Evolutionary conservation across 257 asterid species (phyloP), one percentile per base, ranked within the genome.

Genomic region (Penstemon barbatus): DNA sequence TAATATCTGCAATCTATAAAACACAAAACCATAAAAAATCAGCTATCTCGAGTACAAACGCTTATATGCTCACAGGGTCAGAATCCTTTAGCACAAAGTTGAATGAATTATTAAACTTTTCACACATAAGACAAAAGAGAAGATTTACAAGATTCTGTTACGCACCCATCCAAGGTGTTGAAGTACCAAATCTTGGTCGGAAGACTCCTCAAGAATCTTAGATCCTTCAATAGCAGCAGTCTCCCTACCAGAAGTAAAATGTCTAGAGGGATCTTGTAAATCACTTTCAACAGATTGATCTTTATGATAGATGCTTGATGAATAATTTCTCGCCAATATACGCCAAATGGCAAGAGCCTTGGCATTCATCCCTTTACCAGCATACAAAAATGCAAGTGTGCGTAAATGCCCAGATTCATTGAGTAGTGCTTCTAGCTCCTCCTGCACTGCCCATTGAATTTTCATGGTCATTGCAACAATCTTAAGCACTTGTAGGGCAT

Each of bases 101-200:
- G 44, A 13, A 61, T 40, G 65, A 58, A 3, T 11, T 36, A 45
- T 25, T 48, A 6, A 37, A 9, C 33, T 38, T 39, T 11, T 7
- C 53, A 69, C 40, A 62, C 37, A 57, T 0, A 67, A 13, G 40
- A 65, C 38, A 1, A 65, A 43, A 45, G 57, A 51, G 15, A 52
- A 50, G 48, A 53, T 4, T 9, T 56, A 39, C 38, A 77, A 63
- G 54, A 51, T 61, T 49, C 57, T 11, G 58, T 61, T 53, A 69
- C 91, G 52, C 75, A 94, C 97, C 99, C 99, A 94, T 83, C 96
- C 96, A 40, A 90, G 90, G 83, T 94, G 96, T 63, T 94, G 96
- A 73, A 94, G 86, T 51, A 94, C 85, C 78, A 94, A 82, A 72
- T 80, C 91, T 79, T 89, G 97, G 78, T 94, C 97, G 6, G 96